These are phyloP conservation scores for Vigna hirtella DNA, from an alignment of 306 rosid genomes.

Conservation along the genomic window DNA sequence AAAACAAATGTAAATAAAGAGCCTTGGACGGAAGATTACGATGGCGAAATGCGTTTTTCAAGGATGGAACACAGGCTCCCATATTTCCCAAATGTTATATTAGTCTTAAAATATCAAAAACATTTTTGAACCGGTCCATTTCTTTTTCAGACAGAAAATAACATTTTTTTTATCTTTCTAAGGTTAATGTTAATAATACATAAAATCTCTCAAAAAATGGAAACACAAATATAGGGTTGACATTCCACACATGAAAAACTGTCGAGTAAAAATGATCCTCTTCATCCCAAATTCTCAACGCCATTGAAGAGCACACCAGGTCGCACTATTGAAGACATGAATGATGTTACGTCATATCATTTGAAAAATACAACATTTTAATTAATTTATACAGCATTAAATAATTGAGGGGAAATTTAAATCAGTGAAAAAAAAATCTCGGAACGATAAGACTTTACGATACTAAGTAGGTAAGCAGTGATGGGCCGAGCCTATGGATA, in stretches of 20 bases:
- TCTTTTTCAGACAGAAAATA: too few species aligned
- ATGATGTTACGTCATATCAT: not conserved
- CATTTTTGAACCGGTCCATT: too few species aligned
- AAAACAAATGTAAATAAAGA: too few species aligned
- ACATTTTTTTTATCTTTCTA: too few species aligned
- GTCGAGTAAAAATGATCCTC: not conserved
- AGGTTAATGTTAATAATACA: too few species aligned
- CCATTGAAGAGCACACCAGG: not conserved
- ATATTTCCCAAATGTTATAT: not conserved
- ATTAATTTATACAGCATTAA: not conserved
- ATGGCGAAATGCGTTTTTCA: not conserved
- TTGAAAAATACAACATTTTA: not conserved
- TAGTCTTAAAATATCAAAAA: not conserved
- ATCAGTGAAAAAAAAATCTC: not conserved
- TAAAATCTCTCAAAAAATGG: too few species aligned
- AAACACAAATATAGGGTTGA: not conserved
- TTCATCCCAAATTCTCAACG: not conserved
- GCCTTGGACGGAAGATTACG: not conserved
- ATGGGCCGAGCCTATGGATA: constrained; percentile 22
- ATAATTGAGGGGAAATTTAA: not conserved
- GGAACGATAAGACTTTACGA: too few species aligned
- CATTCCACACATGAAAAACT: too few species aligned
- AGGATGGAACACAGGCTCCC: not conserved
- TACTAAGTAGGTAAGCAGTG: not conserved
- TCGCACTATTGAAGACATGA: not conserved